Evolutionary conservation across 495 filamentous ascomycete genomes (phyloP), one percentile per base, ranked within the genome.

Genomic region (Glarea lozoyensis): DNA sequence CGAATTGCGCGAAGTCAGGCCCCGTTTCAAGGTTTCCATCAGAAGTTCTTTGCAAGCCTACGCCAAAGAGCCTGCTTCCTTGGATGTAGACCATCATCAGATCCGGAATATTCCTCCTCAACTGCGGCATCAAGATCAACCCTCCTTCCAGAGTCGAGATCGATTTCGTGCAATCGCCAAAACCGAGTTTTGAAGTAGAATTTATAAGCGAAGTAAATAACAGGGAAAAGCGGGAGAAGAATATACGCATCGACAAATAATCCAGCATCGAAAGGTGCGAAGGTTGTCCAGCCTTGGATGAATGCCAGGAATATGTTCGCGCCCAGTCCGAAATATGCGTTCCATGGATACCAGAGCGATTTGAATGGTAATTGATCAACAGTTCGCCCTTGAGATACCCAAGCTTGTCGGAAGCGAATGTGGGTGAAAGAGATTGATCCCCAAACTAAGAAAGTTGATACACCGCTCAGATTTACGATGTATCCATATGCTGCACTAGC

Each of bases 371-470:
- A 57, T 29, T 70, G 67, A 1, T 64, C 54, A 15, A 65, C 53
- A 18, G 55, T 57, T 42, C 75, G 66, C 3, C 76, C 77, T 50
- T 84, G 79, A 1, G 57, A 71, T 20, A 60, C 57, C 54, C 76
- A 68, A 1, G 74, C 78, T 2, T 60, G 48, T 13, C 80, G 72
- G 60, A 83, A 85, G 42, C 78, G 75, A 52, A 86, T 81, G 48
- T 84, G 80, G 3, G 73, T 76, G 34, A 84, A 62, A 39, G 67
- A 69, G 41, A 85, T 84, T 18, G 71, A 60, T 0, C 66, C 73
- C 81, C 81, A 85, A 30, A 82, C 79, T 37, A 84, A 57, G 51
- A 84, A 84, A 0, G 77, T 82, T 2, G 76, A 71, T 4, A 84
- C 76, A 39, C 63, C 64, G 30, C 32, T 61, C 1, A 73, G 55